Conservation (phyloP, 2,329 filamentous ascomycete species). For the Cytospora schulzeri region DNA sequence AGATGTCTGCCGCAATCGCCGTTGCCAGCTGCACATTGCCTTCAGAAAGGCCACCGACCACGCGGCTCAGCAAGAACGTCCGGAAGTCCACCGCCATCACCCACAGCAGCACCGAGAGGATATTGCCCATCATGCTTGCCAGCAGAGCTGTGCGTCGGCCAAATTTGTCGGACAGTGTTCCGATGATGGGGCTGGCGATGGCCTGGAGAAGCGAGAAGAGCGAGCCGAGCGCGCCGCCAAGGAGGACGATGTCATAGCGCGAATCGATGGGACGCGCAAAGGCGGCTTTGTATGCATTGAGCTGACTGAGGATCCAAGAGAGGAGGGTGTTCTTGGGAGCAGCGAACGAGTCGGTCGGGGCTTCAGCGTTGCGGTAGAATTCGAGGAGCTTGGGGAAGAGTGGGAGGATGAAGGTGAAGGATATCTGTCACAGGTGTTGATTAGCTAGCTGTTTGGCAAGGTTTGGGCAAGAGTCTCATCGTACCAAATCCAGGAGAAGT, state of each 20-base stretch:
- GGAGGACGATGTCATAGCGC: conserved; percentile 92
- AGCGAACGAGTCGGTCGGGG: conserved; percentile 46
- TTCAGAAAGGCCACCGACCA: conserved; percentile 92
- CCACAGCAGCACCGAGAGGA: conserved; percentile 91
- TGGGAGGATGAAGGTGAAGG: conserved; percentile 97
- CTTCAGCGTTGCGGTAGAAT: conserved; percentile 90
- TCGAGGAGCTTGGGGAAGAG: conserved; percentile 93
- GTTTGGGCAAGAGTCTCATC: conserved; percentile 34
- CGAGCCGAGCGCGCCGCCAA: conserved; percentile 90
- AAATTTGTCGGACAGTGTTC: conserved; percentile 82
- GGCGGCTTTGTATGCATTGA: conserved; percentile 93
- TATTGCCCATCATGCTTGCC: conserved; percentile 90
- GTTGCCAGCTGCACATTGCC: conserved; percentile 96
- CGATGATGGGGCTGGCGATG: conserved; percentile 88
- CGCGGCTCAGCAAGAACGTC: conserved; percentile 89
- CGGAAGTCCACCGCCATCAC: conserved; percentile 91
- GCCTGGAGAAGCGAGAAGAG: conserved; percentile 91
- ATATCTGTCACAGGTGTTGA: conserved; percentile 63
- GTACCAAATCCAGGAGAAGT: conserved; percentile 83
- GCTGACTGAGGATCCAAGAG: conserved; percentile 74
- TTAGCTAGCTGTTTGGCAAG: conserved; percentile 18
- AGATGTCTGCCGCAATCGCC: conserved; percentile 95
- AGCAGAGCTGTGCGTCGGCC: conserved; percentile 86
- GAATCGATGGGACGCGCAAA: conserved; percentile 93
- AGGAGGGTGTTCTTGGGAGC: conserved; percentile 65